A percentile compares a stretch with the other conserved stretches of the same genome.
phyloP scores from a whole-genome alignment of 257 asterid species.

The Scutellaria baicalensis region DNA sequence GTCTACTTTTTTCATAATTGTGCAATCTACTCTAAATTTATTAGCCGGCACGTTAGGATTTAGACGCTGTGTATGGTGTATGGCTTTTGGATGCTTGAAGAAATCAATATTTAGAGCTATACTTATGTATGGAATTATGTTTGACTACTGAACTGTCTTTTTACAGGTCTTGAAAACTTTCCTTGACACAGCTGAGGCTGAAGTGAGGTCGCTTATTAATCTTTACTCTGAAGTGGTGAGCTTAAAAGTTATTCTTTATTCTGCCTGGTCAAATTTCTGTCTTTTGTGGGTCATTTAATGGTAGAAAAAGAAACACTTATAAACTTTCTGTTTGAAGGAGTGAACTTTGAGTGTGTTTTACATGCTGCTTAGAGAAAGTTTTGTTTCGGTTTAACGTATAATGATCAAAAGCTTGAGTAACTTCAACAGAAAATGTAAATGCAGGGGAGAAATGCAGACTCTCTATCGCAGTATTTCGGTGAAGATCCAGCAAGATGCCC shows the following conservation, averaged over 20 bases:
- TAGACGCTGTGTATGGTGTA: not conserved
- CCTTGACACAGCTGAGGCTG: conserved; percentile 88
- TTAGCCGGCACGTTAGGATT: not conserved
- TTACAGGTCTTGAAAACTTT: conserved; percentile 76
- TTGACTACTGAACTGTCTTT: conserved; percentile 18
- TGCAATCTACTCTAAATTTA: not conserved
- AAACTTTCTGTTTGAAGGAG: conserved; percentile 65
- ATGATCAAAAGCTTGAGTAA: conserved; percentile 2
- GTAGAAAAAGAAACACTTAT: conserved; percentile 50
- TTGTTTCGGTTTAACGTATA: not conserved
- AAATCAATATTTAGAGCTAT: not conserved
- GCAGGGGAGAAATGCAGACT: conserved; percentile 98
- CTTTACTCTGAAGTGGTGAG: conserved; percentile 96
- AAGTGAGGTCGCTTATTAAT: conserved; percentile 84
- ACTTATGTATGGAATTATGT: not conserved
- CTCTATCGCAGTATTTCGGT: conserved; percentile 85
- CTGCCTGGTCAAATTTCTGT: not conserved
- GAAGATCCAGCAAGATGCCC: conserved; percentile 99
- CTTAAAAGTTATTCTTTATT: conserved; percentile 3
- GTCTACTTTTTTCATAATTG: too few relatives aligned
- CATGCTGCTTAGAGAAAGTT: not conserved
- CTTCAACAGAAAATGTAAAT: conserved; percentile 12
- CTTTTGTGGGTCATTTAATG: not conserved
- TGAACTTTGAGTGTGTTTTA: conserved; percentile 24
- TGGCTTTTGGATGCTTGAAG: not conserved